Evolutionary conservation across 352 stramenopile species (phyloP).

Genomic region (Blastocystis sp.): DNA sequence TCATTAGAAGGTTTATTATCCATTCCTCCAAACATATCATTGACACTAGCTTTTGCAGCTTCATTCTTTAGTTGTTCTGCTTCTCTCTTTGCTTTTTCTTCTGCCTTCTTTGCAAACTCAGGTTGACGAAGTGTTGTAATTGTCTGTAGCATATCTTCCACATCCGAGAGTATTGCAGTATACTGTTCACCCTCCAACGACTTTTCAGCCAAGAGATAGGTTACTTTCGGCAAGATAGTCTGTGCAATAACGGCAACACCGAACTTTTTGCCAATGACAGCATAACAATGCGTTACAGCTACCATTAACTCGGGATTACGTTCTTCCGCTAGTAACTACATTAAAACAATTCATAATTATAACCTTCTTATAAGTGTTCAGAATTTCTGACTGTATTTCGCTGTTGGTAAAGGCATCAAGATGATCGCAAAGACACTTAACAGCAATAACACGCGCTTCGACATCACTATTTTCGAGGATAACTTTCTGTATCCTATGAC

Average conservation of each 20-base stretch:
- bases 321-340: constrained; percentile 25
- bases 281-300: constrained; percentile 32
- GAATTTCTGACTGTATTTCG: background rate
- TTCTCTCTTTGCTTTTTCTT: constrained; percentile 19
- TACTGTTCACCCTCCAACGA: constrained; percentile 23
- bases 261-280: background rate
- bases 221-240: constrained; percentile 56
- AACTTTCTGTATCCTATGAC: constrained; percentile 31
- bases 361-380: constrained; percentile 51
- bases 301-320: constrained; percentile 34
- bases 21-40: constrained; percentile 61
- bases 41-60: background rate
- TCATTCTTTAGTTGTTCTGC: background rate
- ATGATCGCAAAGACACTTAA: background rate
- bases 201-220: constrained; percentile 36
- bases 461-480: constrained; percentile 16
- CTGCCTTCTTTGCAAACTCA: constrained; percentile 17
- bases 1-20: background rate
- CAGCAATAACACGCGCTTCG: background rate
- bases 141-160: constrained; percentile 38
- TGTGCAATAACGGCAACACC: constrained; percentile 12
- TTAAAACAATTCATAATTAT: background rate
- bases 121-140: constrained; percentile 3
- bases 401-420: background rate
- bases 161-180: background rate